phyloP scores from a whole-genome alignment of 306 rosid genomes.

The Malus fusca region DNA sequence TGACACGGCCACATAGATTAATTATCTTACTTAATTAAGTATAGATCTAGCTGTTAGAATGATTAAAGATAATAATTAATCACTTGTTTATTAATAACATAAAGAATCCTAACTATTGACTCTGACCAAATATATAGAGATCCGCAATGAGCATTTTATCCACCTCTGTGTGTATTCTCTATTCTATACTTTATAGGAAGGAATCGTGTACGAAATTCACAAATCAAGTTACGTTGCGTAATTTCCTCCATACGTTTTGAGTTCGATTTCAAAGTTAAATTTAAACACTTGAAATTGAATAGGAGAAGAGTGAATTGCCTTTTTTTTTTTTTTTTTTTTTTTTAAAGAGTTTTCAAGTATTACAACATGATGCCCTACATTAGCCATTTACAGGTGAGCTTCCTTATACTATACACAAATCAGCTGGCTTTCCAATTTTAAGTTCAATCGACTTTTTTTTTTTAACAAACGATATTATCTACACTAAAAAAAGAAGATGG shows the following conservation, averaged over 20 bases:
- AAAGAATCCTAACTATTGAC: background rate
- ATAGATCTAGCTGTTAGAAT: background rate
- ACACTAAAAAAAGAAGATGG: fast-evolving
- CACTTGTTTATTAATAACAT: background rate
- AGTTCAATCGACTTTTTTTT: background rate
- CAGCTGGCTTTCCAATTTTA: background rate
- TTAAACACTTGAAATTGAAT: no score
- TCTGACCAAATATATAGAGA: background rate
- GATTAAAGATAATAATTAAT: background rate
- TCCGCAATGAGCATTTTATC: background rate
- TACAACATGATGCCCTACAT: background rate
- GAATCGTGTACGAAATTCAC: no score
- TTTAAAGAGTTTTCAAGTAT: background rate
- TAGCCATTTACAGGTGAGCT: background rate
- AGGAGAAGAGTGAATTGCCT: background rate
- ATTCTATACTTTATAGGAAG: no score
- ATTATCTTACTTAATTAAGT: background rate
- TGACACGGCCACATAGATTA: no score
- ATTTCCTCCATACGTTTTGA: fast-evolving
- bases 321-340: no score
- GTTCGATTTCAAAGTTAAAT: no score
- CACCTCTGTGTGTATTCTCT: background rate
- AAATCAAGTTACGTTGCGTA: no score
- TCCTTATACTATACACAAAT: background rate
- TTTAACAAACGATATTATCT: no score